These are phyloP conservation scores for Pseudoturritis turrita DNA, from an alignment of 345 rosid genomes.

Conservation along the genomic window DNA sequence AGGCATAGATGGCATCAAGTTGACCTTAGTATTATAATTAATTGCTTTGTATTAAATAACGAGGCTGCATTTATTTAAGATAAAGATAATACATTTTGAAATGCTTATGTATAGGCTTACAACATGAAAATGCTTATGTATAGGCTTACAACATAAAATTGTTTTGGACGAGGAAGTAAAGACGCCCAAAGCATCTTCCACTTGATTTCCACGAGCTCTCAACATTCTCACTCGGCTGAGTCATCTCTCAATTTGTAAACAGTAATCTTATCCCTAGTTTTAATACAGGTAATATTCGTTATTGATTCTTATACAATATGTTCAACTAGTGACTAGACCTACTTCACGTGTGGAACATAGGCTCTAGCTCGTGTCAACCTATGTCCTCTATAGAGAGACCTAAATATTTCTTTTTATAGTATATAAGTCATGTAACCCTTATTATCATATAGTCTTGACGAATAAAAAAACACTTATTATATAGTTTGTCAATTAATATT, in stretches of 20 bases:
- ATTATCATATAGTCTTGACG: not conserved
- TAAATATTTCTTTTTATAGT: not conserved
- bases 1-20: constrained; percentile 9
- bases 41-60: constrained; percentile 22
- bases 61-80: not conserved
- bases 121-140: constrained; percentile 20
- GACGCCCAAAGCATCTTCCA: constrained; percentile 13
- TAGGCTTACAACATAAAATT: constrained; percentile 8
- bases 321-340: constrained; percentile 4
- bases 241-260: constrained; percentile 12
- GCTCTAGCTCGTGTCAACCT: constrained; percentile 16
- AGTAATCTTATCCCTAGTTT: not conserved
- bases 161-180: not conserved
- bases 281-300: not conserved
- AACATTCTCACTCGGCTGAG: constrained; percentile 2
- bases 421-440: not conserved
- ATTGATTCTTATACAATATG: not conserved
- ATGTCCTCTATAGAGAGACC: not conserved
- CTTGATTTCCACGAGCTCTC: constrained; percentile 14
- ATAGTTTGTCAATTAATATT: not conserved
- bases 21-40: constrained; percentile 20
- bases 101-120: constrained; percentile 26
- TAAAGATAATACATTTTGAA: constrained; percentile 31
- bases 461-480: not conserved
- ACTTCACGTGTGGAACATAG: constrained; percentile 6